Base-by-base conservation (phyloP, 2,329 filamentous ascomycete species). In the Aspergillus sp. region DNA sequence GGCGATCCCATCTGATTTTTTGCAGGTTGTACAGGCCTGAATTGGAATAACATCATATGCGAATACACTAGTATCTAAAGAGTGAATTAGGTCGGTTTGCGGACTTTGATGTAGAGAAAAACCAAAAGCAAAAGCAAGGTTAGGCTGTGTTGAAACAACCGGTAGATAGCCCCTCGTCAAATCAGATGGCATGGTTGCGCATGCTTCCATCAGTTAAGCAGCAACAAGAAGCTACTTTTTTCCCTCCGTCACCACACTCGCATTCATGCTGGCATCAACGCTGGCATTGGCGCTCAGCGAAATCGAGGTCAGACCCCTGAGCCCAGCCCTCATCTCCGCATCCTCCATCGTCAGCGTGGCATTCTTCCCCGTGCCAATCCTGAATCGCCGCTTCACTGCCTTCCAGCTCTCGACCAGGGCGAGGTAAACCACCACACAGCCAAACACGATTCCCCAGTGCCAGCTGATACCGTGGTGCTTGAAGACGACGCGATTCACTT, bases 381-480 rank as follows among this genome's bases (percentile, higher is more conserved):
- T 65, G 53, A 71, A 71, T 0, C 70, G 66, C 1, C 89, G 78
- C 79, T 91, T 91, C 2, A 71, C 76, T 74, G 82, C 89, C 73
- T 91, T 91, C 84, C 87, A 91, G 1, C 77, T 69, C 73, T 91
- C 89, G 1, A 87, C 81, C 8, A 87, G 85, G 0, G 76, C 69
- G 64, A 91, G 83, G 74, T 91, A 91, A 6, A 89, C 71, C 1
- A 83, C 72, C 0, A 85, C 79, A 15, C 82, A 84, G 31, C 87
- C 77, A 59, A 90, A 83, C 0, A 89, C 85, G n/a, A 91, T 80
- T 0, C 80, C 85, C 89, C 88, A 91, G 70, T 91, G 88, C 87
- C 87, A 89, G 5, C 75, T 82, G 52, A 91, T 90, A 0, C 82
- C 83, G 9, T 80, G 81, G 64, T 91, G 89, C 68, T 89, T 85